phyloP scores from a whole-genome alignment of 768 basidiomycete species.

The Chlorophyllum brunneum region DNA sequence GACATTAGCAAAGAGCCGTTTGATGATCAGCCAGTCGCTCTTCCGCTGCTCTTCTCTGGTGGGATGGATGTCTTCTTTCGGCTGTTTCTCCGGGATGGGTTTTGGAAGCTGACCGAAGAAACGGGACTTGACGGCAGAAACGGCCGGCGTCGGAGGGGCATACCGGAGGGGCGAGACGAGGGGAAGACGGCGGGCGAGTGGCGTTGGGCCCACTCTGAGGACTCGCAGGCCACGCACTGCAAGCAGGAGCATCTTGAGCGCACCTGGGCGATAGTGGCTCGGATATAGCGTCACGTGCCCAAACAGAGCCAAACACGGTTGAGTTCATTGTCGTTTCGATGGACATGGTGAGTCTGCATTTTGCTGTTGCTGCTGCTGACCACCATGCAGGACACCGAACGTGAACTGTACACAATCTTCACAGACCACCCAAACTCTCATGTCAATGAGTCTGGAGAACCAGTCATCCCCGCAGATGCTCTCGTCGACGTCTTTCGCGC shows the following conservation, averaged over 20 bases:
- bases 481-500: conserved; percentile 66
- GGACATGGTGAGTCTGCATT: not conserved
- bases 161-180: not conserved
- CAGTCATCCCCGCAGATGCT: conserved; percentile 66
- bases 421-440: conserved; percentile 58
- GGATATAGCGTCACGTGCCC: not conserved
- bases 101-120: not conserved
- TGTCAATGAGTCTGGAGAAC: conserved; percentile 53
- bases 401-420: conserved; percentile 66
- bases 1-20: conserved; percentile 78
- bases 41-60: conserved; percentile 51
- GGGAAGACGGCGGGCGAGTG: not conserved
- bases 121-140: not conserved
- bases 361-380: not conserved
- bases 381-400: conserved; percentile 49
- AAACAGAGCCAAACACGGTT: not conserved
- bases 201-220: not conserved
- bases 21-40: conserved; percentile 86
- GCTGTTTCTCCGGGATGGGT: not conserved
- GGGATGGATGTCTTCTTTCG: conserved; percentile 16
- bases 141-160: not conserved
- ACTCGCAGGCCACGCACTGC: not conserved
- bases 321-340: not conserved
- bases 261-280: not conserved
- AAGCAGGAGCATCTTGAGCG: not conserved